Evolutionary conservation across 2,329 filamentous ascomycete species (phyloP).

Genomic region (Neopestalotiopsis sp.): DNA sequence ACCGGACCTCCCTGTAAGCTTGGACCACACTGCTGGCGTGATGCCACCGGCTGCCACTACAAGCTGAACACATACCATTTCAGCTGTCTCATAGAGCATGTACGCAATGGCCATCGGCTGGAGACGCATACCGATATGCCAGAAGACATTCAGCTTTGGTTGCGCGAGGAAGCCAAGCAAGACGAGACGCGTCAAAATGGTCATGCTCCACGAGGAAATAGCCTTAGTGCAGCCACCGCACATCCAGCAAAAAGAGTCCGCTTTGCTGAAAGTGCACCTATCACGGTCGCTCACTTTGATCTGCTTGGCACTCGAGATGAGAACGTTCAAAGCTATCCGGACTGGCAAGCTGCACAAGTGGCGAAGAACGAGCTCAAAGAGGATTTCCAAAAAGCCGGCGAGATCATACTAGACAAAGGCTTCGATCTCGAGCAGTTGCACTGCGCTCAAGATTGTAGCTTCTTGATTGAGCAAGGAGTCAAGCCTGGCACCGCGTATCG

Average conservation of each 20-base stretch:
- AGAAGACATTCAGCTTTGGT: background rate
- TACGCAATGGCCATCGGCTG: background rate
- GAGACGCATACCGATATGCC: slow-evolving; percentile 1
- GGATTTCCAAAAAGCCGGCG: background rate
- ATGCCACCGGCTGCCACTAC: background rate
- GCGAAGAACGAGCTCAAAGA: background rate
- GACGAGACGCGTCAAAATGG: background rate
- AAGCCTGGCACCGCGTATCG: background rate
- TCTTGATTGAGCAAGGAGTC: background rate
- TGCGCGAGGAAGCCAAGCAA: background rate
- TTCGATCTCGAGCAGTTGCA: background rate
- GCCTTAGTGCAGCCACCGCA: background rate
- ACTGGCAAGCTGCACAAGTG: background rate
- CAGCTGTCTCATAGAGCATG: background rate
- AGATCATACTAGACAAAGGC: background rate
- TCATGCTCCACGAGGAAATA: background rate
- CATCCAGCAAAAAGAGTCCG: background rate
- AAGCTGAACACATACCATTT: background rate
- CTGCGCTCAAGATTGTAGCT: background rate
- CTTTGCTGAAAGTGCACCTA: background rate
- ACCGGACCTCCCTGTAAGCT: background rate
- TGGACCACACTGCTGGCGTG: slow-evolving; percentile 6
- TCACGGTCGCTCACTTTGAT: background rate
- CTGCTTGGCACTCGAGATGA: background rate
- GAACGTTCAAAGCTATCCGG: slow-evolving; percentile 4